Conservation (phyloP, 1,284 basidiomycete genomes). For the Phellopilus nigrolimitatus region DNA sequence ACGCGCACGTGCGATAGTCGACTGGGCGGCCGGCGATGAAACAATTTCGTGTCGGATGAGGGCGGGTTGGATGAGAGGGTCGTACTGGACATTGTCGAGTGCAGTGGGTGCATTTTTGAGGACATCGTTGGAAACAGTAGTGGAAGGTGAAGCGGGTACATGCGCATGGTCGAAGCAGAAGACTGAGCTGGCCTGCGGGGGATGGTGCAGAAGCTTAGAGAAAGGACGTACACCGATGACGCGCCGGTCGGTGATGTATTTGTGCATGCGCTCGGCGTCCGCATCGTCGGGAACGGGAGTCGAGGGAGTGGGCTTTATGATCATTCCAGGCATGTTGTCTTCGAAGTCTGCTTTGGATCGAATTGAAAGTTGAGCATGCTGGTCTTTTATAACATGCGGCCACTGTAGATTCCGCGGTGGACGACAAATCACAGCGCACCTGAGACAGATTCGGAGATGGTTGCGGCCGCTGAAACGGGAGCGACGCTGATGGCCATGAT, state of each 20-base stretch:
- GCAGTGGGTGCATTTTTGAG: conserved; percentile 14
- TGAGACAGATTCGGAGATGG: neutral
- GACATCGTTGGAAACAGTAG: conserved; percentile 11
- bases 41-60: conserved; percentile 83
- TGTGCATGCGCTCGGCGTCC: conserved; percentile 55
- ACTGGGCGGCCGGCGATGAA: conserved; percentile 49
- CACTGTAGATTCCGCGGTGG: neutral
- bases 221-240: conserved; percentile 60
- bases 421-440: conserved; percentile 2
- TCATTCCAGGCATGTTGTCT: conserved; percentile 12
- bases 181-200: conserved; percentile 12
- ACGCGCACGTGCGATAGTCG: conserved; percentile 77
- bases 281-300: conserved; percentile 36
- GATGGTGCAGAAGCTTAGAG: conserved; percentile 17
- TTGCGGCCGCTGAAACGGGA: conserved; percentile 13
- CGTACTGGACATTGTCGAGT: conserved; percentile 57
- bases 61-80: conserved; percentile 88
- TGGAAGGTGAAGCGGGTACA: neutral
- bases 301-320: conserved; percentile 1
- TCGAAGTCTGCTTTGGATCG: neutral
- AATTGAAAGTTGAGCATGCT: no score
- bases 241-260: conserved; percentile 65
- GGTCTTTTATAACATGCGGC: neutral
- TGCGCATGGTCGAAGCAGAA: conserved; percentile 7
- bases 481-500: conserved; percentile 1